Percentiles rank a stretch among this genome's conserved stretches.
Conservation (phyloP, 1,284 basidiomycete genomes). For the Kalmanozyma brasiliensis region DNA sequence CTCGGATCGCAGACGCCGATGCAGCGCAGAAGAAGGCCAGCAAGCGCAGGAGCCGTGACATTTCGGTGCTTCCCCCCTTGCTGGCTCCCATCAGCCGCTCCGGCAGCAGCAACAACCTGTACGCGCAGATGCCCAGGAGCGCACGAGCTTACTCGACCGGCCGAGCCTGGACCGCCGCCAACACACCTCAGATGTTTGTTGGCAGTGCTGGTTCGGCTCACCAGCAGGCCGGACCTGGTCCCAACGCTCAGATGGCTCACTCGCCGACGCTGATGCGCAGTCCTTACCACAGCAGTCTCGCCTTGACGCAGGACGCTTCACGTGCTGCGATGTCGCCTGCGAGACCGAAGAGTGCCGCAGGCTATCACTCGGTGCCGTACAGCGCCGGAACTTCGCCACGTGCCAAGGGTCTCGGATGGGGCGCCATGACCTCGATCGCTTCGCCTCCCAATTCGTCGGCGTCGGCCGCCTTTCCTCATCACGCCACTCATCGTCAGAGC, state of each 20-base stretch:
- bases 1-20: constrained; percentile 33
- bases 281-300: constrained; percentile 41
- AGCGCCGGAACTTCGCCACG: constrained; percentile 56
- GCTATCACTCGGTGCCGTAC: constrained; percentile 22
- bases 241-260: constrained; percentile 18
- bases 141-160: constrained; percentile 44
- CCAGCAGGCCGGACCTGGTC: constrained; percentile 9
- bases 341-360: constrained; percentile 43
- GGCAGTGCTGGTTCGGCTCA: constrained; percentile 48
- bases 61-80: constrained; percentile 56
- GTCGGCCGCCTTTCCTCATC: constrained; percentile 6
- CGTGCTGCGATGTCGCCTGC: constrained; percentile 39
- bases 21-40: constrained; percentile 36
- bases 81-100: constrained; percentile 51
- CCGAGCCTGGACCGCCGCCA: constrained; percentile 35
- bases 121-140: constrained; percentile 30
- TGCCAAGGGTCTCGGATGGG: constrained; percentile 57
- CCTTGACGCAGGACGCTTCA: constrained; percentile 42
- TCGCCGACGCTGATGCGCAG: constrained; percentile 47
- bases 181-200: constrained; percentile 45
- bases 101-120: constrained; percentile 52
- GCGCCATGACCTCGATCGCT: constrained; percentile 56
- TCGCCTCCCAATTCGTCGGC: constrained; percentile 17
- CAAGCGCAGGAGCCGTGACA: constrained; percentile 55
- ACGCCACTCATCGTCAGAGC: constrained; percentile 26